A percentile compares a stretch with the other conserved stretches of the same genome.
These are phyloP conservation scores for Immersiella caudata DNA, from an alignment of 495 filamentous ascomycete genomes.

Conservation along the genomic window DNA sequence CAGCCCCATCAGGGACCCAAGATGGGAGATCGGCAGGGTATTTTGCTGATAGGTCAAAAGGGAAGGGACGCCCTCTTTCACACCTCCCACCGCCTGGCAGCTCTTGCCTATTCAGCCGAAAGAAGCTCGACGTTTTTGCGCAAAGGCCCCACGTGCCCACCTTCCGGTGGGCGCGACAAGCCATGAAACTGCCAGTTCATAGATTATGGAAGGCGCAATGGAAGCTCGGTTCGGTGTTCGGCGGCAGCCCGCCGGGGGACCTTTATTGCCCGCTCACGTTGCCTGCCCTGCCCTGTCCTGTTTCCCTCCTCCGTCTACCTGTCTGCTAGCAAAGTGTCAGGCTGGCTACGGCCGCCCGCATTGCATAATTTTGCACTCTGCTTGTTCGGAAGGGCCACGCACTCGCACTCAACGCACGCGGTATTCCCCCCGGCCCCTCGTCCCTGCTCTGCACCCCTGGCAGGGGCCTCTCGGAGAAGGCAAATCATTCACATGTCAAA, in stretches of 20 bases:
- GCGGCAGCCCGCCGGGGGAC: neutral
- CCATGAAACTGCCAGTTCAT: neutral
- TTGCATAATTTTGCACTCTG: neutral
- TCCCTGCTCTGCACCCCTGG: neutral
- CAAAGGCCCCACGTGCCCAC: constrained; percentile 13
- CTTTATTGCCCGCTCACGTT: constrained; percentile 1
- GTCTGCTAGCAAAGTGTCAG: neutral
- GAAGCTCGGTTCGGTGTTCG: constrained; percentile 16
- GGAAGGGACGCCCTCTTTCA: neutral
- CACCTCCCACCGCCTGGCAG: neutral
- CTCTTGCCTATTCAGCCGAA: constrained; percentile 26
- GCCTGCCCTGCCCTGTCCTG: neutral
- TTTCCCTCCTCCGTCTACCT: neutral
- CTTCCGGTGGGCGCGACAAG: neutral
- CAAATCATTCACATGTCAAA: neutral
- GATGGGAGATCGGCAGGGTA: constrained; percentile 13
- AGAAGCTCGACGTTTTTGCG: neutral
- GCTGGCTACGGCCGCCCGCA: neutral
- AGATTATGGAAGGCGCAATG: constrained; percentile 1
- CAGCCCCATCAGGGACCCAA: neutral
- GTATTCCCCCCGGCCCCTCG: neutral
- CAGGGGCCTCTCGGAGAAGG: neutral
- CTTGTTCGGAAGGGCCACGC: neutral
- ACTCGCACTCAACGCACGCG: neutral
- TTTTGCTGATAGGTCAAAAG: constrained; percentile 13